Percentiles rank a stretch among this genome's conserved stretches.
phyloP scores from a whole-genome alignment of 805 yeast genomes.

The Metschnikowia similis region DNA sequence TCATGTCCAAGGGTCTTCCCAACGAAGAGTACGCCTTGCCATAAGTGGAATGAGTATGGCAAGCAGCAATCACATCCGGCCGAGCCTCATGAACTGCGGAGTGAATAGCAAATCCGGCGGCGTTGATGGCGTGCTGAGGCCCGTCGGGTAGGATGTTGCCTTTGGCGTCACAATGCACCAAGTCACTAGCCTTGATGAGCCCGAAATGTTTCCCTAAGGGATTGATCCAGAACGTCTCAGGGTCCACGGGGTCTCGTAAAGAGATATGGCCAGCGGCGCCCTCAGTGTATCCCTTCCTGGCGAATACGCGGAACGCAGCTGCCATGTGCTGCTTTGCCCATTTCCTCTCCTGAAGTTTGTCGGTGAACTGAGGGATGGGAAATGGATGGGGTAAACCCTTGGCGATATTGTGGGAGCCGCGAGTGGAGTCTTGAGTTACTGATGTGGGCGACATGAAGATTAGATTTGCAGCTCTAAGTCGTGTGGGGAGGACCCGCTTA shows the following conservation, averaged over 20 bases:
- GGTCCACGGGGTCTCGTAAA: slow-evolving; percentile 76
- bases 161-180: slow-evolving; percentile 50
- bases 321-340: slow-evolving; percentile 73
- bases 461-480: not conserved
- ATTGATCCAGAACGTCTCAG: slow-evolving; percentile 84
- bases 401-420: slow-evolving; percentile 61
- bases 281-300: slow-evolving; percentile 70
- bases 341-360: slow-evolving; percentile 45
- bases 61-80: slow-evolving; percentile 68
- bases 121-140: slow-evolving; percentile 50
- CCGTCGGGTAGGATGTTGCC: slow-evolving; percentile 63
- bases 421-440: slow-evolving; percentile 8
- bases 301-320: slow-evolving; percentile 78
- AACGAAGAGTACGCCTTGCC: slow-evolving; percentile 66
- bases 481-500: not conserved
- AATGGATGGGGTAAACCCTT: slow-evolving; percentile 50
- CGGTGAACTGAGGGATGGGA: slow-evolving; percentile 49
- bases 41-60: slow-evolving; percentile 62
- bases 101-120: slow-evolving; percentile 70
- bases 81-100: slow-evolving; percentile 63
- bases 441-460: not conserved
- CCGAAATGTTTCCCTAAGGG: slow-evolving; percentile 77
- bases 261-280: slow-evolving; percentile 87
- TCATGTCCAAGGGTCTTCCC: slow-evolving; percentile 68
- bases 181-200: slow-evolving; percentile 34